Base-by-base conservation (phyloP, 148 eudicot species). In the Persicaria maculosa region DNA sequence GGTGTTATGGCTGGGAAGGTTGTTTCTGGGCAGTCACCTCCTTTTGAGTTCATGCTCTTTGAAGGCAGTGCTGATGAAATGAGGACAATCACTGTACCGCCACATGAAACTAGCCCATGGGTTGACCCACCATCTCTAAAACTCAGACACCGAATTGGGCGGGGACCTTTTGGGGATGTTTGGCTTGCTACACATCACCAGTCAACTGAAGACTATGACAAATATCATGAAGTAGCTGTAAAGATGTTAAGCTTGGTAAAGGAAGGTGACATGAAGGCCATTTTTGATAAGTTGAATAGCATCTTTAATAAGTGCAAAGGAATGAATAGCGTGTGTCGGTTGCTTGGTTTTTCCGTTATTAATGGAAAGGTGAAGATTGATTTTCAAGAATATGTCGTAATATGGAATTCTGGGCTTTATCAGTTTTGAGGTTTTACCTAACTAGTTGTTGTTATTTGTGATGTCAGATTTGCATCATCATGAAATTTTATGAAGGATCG, bases 401-500 rank as follows among this genome's bases (percentile, higher is more conserved):
- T 31, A 31, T 31, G 40, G 40, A 31, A 31, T 3, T 31, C 1
- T 31, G 40, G 1, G 8, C n/a, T 36, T n/a, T 65, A 15, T 9
- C 75, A 44, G 22, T 43, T 14, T 54, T 76, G 72, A 15, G 47
- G 54, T 12, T 58, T 47, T 75, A 76, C 69, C 79, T 59, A 55
- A 73, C 73, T 31, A 15, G 9, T 47, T 74, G 17, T 75, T 45
- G 55, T 68, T 70, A 17, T 61, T 62, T 45, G 47, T 47, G 77
- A 57, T 65, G 81, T 16, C 76, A 93, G 97, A 61, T 93, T 74
- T 83, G 97, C 83, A 86, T 93, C 57, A 81, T 89, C 65, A 93
- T 88, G 93, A 90, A 89, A 79, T 93, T 88, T 74, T 93, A 90
- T 40, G 97, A 90, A 77, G 97, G 96, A 77, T 90, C 97, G 45